Percentiles rank a stretch among this genome's conserved stretches.
Conservation (phyloP, 495 filamentous ascomycete species). For the Penicillium odoratum region DNA sequence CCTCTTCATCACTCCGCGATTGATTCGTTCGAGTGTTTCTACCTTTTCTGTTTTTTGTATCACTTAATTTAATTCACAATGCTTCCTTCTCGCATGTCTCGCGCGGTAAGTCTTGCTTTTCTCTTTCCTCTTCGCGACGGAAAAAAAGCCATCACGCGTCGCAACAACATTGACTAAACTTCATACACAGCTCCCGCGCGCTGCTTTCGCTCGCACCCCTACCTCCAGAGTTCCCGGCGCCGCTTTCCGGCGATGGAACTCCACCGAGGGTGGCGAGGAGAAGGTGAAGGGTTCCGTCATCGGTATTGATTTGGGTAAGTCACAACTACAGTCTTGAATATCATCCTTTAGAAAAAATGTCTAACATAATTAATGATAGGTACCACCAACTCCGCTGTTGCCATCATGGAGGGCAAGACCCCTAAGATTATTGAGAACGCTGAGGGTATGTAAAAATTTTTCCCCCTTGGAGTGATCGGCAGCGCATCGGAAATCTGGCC, state of each 20-base stretch:
- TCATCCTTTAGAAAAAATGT: not conserved
- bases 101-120: constrained; percentile 63
- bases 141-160: constrained; percentile 20
- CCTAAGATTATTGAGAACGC: constrained; percentile 98
- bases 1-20: constrained; percentile 38
- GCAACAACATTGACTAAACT: constrained; percentile 24
- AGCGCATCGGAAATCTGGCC: not conserved
- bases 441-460: constrained; percentile 65
- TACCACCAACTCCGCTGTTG: constrained; percentile 98
- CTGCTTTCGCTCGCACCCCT: constrained; percentile 52
- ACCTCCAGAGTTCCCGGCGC: constrained; percentile 54
- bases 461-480: constrained; percentile 10
- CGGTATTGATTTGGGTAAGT: constrained; percentile 96
- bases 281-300: constrained; percentile 96
- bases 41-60: constrained; percentile 39
- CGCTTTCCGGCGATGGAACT: constrained; percentile 74
- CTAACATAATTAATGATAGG: constrained; percentile 51
- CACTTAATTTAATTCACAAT: constrained; percentile 48
- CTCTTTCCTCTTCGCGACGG: constrained; percentile 1
- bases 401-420: constrained; percentile 93
- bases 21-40: constrained; percentile 41
- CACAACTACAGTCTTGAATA: not conserved
- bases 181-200: constrained; percentile 41
- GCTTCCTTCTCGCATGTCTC: constrained; percentile 56
- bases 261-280: constrained; percentile 76